A percentile compares a stretch with the other conserved stretches of the same genome.
Conservation (phyloP, 495 filamentous ascomycete species). For the Podospora didyma region DNA sequence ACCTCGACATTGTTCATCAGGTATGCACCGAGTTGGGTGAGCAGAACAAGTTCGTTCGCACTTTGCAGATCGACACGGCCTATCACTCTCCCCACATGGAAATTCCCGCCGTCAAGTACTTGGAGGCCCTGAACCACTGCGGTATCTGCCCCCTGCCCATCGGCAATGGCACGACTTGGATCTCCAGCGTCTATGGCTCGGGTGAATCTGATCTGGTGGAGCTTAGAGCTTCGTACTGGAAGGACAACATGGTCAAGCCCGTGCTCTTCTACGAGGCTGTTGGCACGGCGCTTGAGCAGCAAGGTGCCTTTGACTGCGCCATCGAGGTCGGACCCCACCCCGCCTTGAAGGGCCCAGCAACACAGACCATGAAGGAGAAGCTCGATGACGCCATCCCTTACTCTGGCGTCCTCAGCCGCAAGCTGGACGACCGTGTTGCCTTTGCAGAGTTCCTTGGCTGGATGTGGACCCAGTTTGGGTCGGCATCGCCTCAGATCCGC, state of each 20-base stretch:
- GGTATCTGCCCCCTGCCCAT: constrained; percentile 14
- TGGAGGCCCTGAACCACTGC: constrained; percentile 24
- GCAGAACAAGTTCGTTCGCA: constrained; percentile 34
- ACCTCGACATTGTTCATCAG: constrained; percentile 34
- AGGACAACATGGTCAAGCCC: constrained; percentile 52
- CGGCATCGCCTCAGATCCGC: constrained; percentile 18
- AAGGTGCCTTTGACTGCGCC: constrained; percentile 37
- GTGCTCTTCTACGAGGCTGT: constrained; percentile 57
- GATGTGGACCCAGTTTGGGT: constrained; percentile 44
- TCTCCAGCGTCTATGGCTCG: constrained; percentile 37
- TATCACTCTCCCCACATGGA: constrained; percentile 64
- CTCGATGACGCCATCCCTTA: constrained; percentile 31
- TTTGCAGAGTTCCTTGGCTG: constrained; percentile 47
- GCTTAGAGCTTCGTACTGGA: constrained; percentile 48
- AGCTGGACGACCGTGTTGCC: constrained; percentile 30
- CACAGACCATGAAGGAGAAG: constrained; percentile 35
- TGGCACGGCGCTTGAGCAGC: constrained; percentile 27
- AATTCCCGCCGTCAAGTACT: constrained; percentile 36
- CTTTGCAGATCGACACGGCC: constrained; percentile 47
- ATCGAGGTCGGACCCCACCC: constrained; percentile 59
- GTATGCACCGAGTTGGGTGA: constrained; percentile 28
- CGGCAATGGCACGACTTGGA: constrained; percentile 28
- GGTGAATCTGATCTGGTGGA: constrained; percentile 17
- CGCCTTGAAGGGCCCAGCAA: constrained; percentile 45
- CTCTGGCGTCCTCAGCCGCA: constrained; percentile 34